These are phyloP conservation scores for Ulmus americana DNA, from an alignment of 331 rosid genomes.

Conservation along the genomic window DNA sequence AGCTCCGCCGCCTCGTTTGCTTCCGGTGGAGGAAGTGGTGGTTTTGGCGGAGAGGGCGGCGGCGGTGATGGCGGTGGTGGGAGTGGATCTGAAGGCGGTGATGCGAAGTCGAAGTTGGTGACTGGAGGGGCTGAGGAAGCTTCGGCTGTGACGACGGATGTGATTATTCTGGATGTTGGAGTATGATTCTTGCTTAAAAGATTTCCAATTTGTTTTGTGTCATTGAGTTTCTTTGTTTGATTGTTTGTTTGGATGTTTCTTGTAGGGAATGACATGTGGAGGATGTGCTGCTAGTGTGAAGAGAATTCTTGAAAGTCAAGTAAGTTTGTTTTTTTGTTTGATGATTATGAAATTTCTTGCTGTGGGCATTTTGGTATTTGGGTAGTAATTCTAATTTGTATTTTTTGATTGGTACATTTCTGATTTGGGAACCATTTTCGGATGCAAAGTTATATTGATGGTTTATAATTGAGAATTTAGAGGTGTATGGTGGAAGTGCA, in stretches of 20 bases:
- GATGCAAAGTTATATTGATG: not conserved
- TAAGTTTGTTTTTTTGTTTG: conserved; percentile 26
- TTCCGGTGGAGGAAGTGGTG: conserved; percentile 53
- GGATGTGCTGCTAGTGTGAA: conserved; percentile 91
- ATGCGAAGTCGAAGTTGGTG: conserved; percentile 36
- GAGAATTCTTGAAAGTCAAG: conserved; percentile 72
- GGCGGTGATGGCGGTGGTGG: conserved; percentile 54
- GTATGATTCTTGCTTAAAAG: conserved; percentile 29
- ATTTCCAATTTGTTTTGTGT: not conserved
- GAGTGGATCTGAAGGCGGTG: conserved; percentile 42
- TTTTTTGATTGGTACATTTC: too few species aligned
- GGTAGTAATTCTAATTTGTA: not conserved
- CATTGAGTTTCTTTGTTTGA: conserved; percentile 5
- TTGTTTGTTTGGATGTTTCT: conserved; percentile 6
- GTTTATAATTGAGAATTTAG: not conserved
- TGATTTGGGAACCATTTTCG: not conserved
- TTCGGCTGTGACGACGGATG: conserved; percentile 43
- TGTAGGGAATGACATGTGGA: conserved; percentile 88
- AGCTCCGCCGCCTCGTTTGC: conserved; percentile 48
- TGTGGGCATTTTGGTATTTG: not conserved
- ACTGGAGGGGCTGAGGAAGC: conserved; percentile 41
- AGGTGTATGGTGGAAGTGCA: not conserved
- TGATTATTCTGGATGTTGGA: conserved; percentile 65
- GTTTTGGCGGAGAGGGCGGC: conserved; percentile 43
- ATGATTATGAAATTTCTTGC: not conserved